Evolutionary conservation across 2,329 filamentous ascomycete species (phyloP), one percentile per base, ranked within the genome.

Genomic region (Colletotrichum paranaense): DNA sequence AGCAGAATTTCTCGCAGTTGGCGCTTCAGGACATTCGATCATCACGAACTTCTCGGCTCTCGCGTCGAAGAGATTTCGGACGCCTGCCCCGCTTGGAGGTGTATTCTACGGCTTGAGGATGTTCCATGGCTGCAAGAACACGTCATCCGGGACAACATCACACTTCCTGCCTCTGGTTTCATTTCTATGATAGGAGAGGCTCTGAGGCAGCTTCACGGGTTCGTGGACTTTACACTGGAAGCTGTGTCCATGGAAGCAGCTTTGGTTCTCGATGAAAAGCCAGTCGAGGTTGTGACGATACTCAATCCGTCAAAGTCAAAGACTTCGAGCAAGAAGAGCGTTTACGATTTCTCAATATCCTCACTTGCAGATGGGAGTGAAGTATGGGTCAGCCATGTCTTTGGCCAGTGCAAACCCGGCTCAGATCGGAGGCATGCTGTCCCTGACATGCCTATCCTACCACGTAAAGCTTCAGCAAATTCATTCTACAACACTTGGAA

Each of bases 261-360:
- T 4, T 68, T 85, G 14, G 76, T 83, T 0, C 38, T 85, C 6
- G 69, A 65, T n/a, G 77, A 75, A 1, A 67, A 72, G 11, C 75
- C 79, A 1, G 76, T 73, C 0, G 83, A 84, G 68, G 67, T 83
- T 1, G 72, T 82, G 28, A 82, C 82, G 0, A 78, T 77, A 0
- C 66, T 84, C 5, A 77, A 79, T 14, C 78, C 73, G 5, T 62
- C 75, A 0, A 75, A 72, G 0, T 75, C 81, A 0, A 81, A 78
- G 0, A 76, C 78, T 26, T 67, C 75, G 1, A 60, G 72, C 3
- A 77, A 81, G 0, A 78, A 77, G 11, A 46, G 72, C 0, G 82
- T 78, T 77, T 83, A 77, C 74, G 78, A 81, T 16, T 83, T 82
- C 19, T 78, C 74, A 4, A 76, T 83, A 1, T 67, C 77, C 5